Base-by-base conservation (phyloP, 208 protist species). In the Naegleria fowleri region DNA sequence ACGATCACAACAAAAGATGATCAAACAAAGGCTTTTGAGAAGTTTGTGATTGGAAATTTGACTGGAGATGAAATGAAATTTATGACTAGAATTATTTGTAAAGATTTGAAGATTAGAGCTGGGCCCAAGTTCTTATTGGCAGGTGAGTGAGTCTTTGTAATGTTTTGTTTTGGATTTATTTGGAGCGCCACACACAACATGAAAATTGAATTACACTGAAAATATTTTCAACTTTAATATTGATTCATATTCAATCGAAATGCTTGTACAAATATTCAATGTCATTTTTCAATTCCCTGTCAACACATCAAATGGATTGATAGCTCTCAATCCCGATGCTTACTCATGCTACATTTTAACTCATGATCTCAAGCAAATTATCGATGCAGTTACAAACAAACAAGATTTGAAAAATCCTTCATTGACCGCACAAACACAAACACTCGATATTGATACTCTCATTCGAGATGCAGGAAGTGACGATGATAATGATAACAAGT, bases 1-100 rank as follows among this genome's bases (percentile, higher is more conserved):
- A 87, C 38, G 0, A 5, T 91, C 0, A 92, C 91, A 22, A 95
- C 93, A 79, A 90, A 92, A 33, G 92, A 93, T 19, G 92, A 94
- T 40, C 92, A 94, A 87, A 79, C 86, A 16, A 40, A 55, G 4
- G 83, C 58, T 1, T 91, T 93, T 16, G 40, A 76, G 36, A 91
- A 93, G 51, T 41, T 93, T 11, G 83, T 91, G 16, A 36, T 58
- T 43, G 88, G 40, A 38, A 94, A 89, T 9, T n/a, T 67, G 29
- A 89, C 86, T 16, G 86, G 48, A 41, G 36, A 89, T 38, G 86
- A 89, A 33, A n/a, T 89, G n/a, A 89, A 89, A 29, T 89, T 67
- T 67, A 38, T 89, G 9, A 25, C 11, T 29, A 89, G 86, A 67
- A 39, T 52, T 25, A 89, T 89, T 89, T 36, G 29, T 67, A 40